These are phyloP conservation scores for Mediolabrus comicus DNA, from an alignment of 108 stramenopile genomes.

Conservation along the genomic window DNA sequence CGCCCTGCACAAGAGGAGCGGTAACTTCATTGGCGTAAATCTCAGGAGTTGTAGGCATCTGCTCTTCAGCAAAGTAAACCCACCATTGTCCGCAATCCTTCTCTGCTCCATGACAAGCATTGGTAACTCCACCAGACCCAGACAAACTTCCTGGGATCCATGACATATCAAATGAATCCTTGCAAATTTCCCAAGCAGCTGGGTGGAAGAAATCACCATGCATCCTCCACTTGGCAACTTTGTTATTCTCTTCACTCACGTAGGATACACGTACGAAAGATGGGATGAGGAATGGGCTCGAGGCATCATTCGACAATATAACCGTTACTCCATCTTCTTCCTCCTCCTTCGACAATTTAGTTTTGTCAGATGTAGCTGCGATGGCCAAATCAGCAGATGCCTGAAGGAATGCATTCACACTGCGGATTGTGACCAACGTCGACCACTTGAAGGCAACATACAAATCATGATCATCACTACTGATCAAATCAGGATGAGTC, in stretches of 20 bases:
- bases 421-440: slow-evolving; percentile 70
- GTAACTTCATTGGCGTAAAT: slow-evolving; percentile 84
- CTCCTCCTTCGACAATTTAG: slow-evolving; percentile 34
- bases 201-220: slow-evolving; percentile 86
- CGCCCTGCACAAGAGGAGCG: slow-evolving; percentile 74
- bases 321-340: slow-evolving; percentile 55
- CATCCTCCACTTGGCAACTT: slow-evolving; percentile 59
- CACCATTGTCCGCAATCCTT: slow-evolving; percentile 89
- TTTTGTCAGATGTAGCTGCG: slow-evolving; percentile 65
- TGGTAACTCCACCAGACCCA: slow-evolving; percentile 70
- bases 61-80: slow-evolving; percentile 86
- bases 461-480: slow-evolving; percentile 83
- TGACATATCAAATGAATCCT: slow-evolving; percentile 82
- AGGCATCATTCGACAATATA: slow-evolving; percentile 45
- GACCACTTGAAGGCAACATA: slow-evolving; percentile 86
- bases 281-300: slow-evolving; percentile 83
- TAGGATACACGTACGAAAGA: slow-evolving; percentile 87
- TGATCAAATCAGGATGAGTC: slow-evolving; percentile 80
- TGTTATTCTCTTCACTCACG: slow-evolving; percentile 86
- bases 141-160: slow-evolving; percentile 83
- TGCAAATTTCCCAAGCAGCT: slow-evolving; percentile 88
- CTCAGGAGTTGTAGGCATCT: slow-evolving; percentile 83
- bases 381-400: slow-evolving; percentile 84
- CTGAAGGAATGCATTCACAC: slow-evolving; percentile 74
- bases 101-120: slow-evolving; percentile 49